Base-by-base conservation (phyloP, 352 stramenopile species). In the Phytophthora pini region DNA sequence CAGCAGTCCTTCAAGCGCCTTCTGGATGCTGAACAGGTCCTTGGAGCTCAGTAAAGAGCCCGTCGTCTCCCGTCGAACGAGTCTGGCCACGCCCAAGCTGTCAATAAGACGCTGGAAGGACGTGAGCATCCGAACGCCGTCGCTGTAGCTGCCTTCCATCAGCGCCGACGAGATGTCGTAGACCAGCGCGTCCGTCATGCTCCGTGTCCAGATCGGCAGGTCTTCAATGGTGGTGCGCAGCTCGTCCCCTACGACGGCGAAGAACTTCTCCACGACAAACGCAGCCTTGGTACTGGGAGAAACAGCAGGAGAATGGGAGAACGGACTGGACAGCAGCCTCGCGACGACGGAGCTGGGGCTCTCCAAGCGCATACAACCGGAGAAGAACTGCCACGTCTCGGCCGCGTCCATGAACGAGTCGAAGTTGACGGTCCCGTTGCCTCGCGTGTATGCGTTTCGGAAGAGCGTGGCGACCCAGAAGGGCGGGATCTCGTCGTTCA, bases 381-480 rank as follows among this genome's bases (percentile, higher is more conserved):
- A 92, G 63, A 98, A 98, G 49, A 98, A 97, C 48, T 96, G 84
- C 5, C 66, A 70, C 0, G 76, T 73, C 59, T 98, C 90, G 1
- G 92, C 92, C 0, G 86, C 80, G 9, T 95, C 74, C 50, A 96
- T 83, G 60, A 98, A 98, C 6, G 85, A 84, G 10, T 97, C 92
- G 43, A 95, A 97, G 17, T 83, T 94, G 2, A 98, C 93, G 13
- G 74, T 68, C 7, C 90, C 90, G 27, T 93, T 83, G 2, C 88
- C 87, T 11, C 65, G 52, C 8, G 74, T 78, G 32, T 90, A 94
- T 0, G 88, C 70, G 11, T 82, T 76, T 24, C 88, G 77, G 38
- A 88, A 95, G 12, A 93, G 74, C 1, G 65, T 82, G 0, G 84
- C 88, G 3, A 90, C 57, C 65, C 79, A 75, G 26, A 83, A 89